Evolutionary conservation across 2,329 filamentous ascomycete species (phyloP), one percentile per base, ranked within the genome.

Genomic region (Corynespora cassiicola): DNA sequence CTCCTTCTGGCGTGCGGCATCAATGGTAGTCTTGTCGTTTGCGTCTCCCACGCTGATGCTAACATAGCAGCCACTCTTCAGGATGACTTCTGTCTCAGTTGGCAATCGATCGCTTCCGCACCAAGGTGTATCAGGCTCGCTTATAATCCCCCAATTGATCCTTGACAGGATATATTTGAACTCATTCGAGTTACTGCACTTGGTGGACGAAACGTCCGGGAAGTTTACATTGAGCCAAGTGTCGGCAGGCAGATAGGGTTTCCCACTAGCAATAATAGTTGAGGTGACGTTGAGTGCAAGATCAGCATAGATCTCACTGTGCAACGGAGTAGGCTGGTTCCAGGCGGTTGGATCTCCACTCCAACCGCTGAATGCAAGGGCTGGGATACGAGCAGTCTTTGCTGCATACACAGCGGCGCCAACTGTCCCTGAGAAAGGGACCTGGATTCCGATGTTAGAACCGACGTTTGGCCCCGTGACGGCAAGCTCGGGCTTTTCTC

Each of bases 221-320:
- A 86, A 86, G 68, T 88, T 88, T 52, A 88, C 83, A 50, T 88
- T 88, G 20, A 88, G 74, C 61, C 76, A 87, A 3, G 80, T 74
- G 29, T 77, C 74, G 0, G 70, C 54, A 0, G 85, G 84, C 3
- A 88, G 72, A 56, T 85, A 87, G 0, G 86, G 85, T 24, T 72
- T 72, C 24, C 82, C 82, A 0, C 77, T 73, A 2, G 64, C 71
- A 18, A 85, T 58, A 24, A 88, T 55, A 3, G 71, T 70, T 33
- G 78, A 67, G 6, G 81, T 83, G 5, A 88, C 57, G 17, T 76
- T 79, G 9, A 77, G 69, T 1, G 84, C 78, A 4, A 88, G 74
- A 34, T 84, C 74, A 3, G 81, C 82, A 52, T 88, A 88, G n/a
- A 87, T 64, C 9, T 68, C 62, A 63, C 78, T 80, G 47, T 80